Percentiles rank a stretch among this genome's conserved stretches.
Conservation (phyloP, 176 grass and related monocot genomes). For the Saccharum spontaneum region DNA sequence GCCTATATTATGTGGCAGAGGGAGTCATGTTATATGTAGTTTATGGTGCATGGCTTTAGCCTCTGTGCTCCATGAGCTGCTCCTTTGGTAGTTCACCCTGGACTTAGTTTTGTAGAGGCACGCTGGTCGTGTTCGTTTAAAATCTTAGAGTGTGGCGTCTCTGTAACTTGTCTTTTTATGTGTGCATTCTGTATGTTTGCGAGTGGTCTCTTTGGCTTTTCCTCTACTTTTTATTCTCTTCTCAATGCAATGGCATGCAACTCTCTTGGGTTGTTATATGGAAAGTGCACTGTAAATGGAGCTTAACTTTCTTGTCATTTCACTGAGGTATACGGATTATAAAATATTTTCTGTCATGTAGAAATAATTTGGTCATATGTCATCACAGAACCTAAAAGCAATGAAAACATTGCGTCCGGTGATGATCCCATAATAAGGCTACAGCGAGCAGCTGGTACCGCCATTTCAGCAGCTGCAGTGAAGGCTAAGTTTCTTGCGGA, state of each 20-base stretch:
- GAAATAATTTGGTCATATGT: constrained; percentile 27
- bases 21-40: neutral
- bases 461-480: constrained; percentile 68
- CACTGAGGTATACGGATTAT: neutral
- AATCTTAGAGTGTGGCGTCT: neutral
- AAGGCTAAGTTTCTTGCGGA: constrained; percentile 73
- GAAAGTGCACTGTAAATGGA: neutral
- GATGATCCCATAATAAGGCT: constrained; percentile 44
- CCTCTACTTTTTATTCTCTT: neutral
- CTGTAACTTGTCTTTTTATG: neutral
- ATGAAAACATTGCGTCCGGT: constrained; percentile 18
- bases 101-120: neutral
- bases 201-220: neutral
- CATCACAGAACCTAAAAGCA: constrained; percentile 37
- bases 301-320: neutral
- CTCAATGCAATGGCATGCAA: neutral
- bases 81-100: neutral
- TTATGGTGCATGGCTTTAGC: neutral
- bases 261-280: neutral
- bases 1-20: neutral
- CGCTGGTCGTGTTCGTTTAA: neutral
- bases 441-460: constrained; percentile 61
- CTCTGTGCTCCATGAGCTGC: neutral
- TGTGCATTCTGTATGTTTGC: neutral
- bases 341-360: neutral